phyloP scores from a whole-genome alignment of 768 basidiomycete species.

The Boletellus emodensis region DNA sequence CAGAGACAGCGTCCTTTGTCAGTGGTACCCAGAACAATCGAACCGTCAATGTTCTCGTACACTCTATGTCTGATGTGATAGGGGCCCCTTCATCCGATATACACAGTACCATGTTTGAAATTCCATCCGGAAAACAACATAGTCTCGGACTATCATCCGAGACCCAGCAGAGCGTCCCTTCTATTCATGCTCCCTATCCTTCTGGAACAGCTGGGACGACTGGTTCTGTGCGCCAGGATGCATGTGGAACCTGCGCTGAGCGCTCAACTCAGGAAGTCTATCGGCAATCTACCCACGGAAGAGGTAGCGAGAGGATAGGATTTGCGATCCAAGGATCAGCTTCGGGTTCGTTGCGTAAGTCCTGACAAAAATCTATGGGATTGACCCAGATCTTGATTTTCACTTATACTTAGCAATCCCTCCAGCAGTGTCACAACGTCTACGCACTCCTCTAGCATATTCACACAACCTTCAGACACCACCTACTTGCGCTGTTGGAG shows the following conservation, averaged over 20 bases:
- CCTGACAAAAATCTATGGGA: neutral
- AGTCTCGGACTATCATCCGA: neutral
- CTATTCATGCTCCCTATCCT: conserved; percentile 4
- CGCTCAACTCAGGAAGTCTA: conserved; percentile 3
- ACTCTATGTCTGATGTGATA: conserved; percentile 10
- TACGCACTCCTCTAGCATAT: neutral
- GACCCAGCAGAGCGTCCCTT: neutral
- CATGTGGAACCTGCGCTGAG: neutral
- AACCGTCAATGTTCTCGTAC: conserved; percentile 4
- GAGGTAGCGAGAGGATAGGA: neutral
- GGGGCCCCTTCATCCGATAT: neutral
- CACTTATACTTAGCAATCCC: neutral
- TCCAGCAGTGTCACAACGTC: neutral
- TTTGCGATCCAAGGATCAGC: conserved; percentile 14
- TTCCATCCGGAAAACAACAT: neutral
- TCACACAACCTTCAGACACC: conserved; percentile 4
- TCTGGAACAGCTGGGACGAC: neutral
- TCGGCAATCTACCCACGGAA: conserved; percentile 7
- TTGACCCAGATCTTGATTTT: neutral
- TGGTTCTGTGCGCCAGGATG: conserved; percentile 2
- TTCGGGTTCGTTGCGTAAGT: conserved; percentile 10
- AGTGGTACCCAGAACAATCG: neutral
- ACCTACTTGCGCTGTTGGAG: neutral
- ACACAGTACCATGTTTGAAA: conserved; percentile 4
- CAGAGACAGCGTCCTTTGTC: neutral